phyloP scores from a whole-genome alignment of 2,329 filamentous ascomycete species.

The Aspergillus puulaauensis region DNA sequence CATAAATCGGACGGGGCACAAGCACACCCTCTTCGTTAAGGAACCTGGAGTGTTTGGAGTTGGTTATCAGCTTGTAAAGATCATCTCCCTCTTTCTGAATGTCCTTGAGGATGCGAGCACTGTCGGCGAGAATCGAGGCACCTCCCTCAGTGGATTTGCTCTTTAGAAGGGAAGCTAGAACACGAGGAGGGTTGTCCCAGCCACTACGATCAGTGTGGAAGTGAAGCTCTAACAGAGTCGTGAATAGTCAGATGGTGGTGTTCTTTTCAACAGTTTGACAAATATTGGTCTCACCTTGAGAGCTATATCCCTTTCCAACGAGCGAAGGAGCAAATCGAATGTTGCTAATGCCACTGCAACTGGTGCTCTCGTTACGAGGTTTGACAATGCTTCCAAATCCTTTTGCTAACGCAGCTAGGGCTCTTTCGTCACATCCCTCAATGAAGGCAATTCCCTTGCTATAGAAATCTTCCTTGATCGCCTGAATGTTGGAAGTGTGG shows the following conservation, averaged over 20 bases:
- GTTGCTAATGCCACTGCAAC: conserved; percentile 13
- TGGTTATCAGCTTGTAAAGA: conserved; percentile 12
- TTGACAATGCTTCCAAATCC: conserved; percentile 10
- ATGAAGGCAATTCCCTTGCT: conserved; percentile 12
- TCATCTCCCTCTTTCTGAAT: conserved; percentile 6
- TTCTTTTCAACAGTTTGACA: background rate
- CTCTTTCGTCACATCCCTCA: conserved; percentile 7
- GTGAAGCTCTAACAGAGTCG: conserved; percentile 3
- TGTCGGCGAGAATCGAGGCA: conserved; percentile 12
- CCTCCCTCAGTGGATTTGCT: conserved; percentile 9
- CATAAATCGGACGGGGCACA: conserved; percentile 12
- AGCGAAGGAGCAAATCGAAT: conserved; percentile 11
- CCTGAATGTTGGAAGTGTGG: conserved; percentile 1
- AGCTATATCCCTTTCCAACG: conserved; percentile 12
- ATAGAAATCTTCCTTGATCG: conserved; percentile 8
- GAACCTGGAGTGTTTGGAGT: conserved; percentile 11
- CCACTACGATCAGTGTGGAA: conserved; percentile 17
- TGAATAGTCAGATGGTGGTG: background rate
- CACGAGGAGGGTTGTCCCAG: conserved; percentile 12
- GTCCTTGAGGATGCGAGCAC: conserved; percentile 1
- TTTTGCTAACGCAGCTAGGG: conserved; percentile 1
- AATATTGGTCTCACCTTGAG: conserved; percentile 1
- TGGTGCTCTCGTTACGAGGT: conserved; percentile 10
- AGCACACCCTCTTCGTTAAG: conserved; percentile 11
- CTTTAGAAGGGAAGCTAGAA: conserved; percentile 12